Evolutionary conservation across 108 stramenopile genomes (phyloP).

Genomic region (Skeletonema tropicum): DNA sequence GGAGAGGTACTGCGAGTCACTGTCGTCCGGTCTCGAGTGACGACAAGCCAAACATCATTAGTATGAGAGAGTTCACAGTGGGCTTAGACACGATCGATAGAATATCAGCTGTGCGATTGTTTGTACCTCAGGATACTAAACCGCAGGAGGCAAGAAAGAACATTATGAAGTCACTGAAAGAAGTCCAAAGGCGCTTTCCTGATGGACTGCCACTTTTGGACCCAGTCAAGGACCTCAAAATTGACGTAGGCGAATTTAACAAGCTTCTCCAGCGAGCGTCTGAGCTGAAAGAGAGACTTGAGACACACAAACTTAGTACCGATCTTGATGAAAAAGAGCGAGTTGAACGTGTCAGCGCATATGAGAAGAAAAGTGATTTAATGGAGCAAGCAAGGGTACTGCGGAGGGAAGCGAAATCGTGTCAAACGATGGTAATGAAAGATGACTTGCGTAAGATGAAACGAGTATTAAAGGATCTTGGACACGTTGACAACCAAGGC

Average conservation of each 20-base stretch:
- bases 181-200: conserved; percentile 84
- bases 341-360: conserved; percentile 56
- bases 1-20: conserved; percentile 68
- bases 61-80: conserved; percentile 84
- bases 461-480: conserved; percentile 91
- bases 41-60: conserved; percentile 51
- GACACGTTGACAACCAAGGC: conserved; percentile 91
- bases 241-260: conserved; percentile 76
- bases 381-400: conserved; percentile 72
- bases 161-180: conserved; percentile 67
- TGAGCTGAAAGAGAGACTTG: conserved; percentile 64
- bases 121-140: conserved; percentile 74
- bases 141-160: conserved; percentile 64
- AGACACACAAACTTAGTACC: conserved; percentile 53
- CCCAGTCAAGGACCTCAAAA: conserved; percentile 90
- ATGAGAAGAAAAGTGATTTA: conserved; percentile 67
- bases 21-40: conserved; percentile 66
- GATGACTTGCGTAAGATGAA: conserved; percentile 97
- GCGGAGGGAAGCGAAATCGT: conserved; percentile 75
- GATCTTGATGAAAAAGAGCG: conserved; percentile 63
- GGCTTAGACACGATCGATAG: conserved; percentile 75
- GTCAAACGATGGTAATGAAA: conserved; percentile 92
- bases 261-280: conserved; percentile 82
- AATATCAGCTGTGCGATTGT: conserved; percentile 85
- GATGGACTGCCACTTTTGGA: conserved; percentile 89